Percentiles rank a stretch among this genome's conserved stretches.
These are phyloP conservation scores for Cicer arietinum DNA, from an alignment of 306 rosid genomes.

Conservation along the genomic window DNA sequence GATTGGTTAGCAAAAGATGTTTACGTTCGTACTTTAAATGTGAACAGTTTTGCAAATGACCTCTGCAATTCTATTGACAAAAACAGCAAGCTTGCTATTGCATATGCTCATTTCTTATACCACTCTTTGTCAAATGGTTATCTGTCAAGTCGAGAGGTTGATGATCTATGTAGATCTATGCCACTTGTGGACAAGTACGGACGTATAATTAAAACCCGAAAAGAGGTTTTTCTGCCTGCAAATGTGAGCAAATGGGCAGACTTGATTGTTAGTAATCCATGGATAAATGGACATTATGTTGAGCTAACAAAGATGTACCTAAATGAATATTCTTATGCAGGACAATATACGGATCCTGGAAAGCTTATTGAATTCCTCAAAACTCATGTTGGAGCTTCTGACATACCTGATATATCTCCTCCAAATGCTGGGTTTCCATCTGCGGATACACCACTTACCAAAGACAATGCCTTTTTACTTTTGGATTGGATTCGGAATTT, in stretches of 20 bases:
- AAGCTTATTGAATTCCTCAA: slow-evolving; percentile 54
- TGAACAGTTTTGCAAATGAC: slow-evolving; percentile 45
- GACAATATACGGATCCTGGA: slow-evolving; percentile 34
- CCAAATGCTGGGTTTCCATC: slow-evolving; percentile 62
- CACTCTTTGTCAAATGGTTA: slow-evolving; percentile 42
- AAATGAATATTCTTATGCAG: slow-evolving; percentile 42
- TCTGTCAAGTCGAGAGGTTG: slow-evolving; percentile 40
- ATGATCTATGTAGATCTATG: slow-evolving; percentile 41
- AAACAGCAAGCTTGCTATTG: slow-evolving; percentile 41
- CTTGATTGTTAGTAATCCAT: slow-evolving; percentile 64
- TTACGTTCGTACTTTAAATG: slow-evolving; percentile 30
- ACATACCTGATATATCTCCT: slow-evolving; percentile 66
- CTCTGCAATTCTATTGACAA: slow-evolving; percentile 27
- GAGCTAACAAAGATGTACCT: slow-evolving; percentile 67
- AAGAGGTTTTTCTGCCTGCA: slow-evolving; percentile 68
- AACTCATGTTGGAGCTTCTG: slow-evolving; percentile 52
- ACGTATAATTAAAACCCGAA: not conserved
- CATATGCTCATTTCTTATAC: slow-evolving; percentile 64
- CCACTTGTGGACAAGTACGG: slow-evolving; percentile 77
- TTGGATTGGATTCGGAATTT: slow-evolving; percentile 67
- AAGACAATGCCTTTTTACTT: slow-evolving; percentile 63
- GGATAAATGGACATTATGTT: slow-evolving; percentile 60
- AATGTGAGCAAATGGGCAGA: slow-evolving; percentile 71
- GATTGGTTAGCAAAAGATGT: slow-evolving; percentile 52
- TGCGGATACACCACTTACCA: slow-evolving; percentile 58